Evolutionary conservation across 345 rosid species (phyloP).

Genomic region (Excoecaria agallocha): DNA sequence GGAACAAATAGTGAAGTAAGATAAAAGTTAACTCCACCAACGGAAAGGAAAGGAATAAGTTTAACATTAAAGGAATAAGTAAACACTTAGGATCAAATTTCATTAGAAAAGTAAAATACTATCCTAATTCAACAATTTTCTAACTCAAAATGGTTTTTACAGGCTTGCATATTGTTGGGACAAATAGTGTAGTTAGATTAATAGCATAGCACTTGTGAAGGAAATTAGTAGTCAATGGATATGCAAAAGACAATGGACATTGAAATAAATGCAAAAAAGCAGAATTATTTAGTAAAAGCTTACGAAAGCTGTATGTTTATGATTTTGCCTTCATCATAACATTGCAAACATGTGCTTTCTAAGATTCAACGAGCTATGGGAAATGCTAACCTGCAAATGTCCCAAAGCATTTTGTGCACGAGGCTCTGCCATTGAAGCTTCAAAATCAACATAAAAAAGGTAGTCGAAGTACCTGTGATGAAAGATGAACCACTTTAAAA

Average conservation of each 20-base stretch:
- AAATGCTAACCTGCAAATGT: constrained; percentile 66
- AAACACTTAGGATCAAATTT: not conserved
- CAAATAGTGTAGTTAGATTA: not conserved
- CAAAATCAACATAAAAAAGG: constrained; percentile 82
- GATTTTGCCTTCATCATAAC: not conserved
- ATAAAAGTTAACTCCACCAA: too few species aligned
- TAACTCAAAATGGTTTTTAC: not conserved
- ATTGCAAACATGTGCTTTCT: too few species aligned
- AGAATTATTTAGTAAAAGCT: not conserved
- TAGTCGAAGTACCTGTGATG: constrained; percentile 81
- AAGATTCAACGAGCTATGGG: too few species aligned
- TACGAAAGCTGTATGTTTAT: not conserved
- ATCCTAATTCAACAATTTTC: not conserved
- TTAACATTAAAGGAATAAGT: too few species aligned
- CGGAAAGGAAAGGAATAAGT: not conserved
- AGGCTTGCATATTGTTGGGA: not conserved
- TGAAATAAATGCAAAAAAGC: not conserved
- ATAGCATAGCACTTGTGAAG: not conserved
- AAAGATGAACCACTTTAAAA: constrained; percentile 14
- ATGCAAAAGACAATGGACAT: not conserved
- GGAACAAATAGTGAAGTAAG: not conserved
- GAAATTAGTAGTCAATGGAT: not conserved
- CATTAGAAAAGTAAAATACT: not conserved
- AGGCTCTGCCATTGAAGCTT: constrained; percentile 92
- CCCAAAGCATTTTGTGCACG: constrained; percentile 77